A percentile compares a stretch with the other conserved stretches of the same genome.
phyloP scores from a whole-genome alignment of 169 alveolate species.

The Cryptosporidium muris region DNA sequence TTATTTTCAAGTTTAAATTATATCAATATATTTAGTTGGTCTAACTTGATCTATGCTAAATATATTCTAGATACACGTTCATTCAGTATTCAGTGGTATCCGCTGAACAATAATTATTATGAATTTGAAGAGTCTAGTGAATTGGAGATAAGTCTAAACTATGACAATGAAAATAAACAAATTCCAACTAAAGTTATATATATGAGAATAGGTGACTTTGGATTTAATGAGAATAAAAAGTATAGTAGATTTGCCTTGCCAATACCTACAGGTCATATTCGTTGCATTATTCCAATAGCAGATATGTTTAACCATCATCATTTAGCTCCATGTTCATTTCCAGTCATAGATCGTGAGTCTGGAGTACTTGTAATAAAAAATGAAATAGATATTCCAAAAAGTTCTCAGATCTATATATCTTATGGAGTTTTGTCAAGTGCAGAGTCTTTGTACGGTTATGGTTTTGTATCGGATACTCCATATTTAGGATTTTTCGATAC shows the following conservation, averaged over 20 bases:
- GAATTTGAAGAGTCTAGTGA: neutral
- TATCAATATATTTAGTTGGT: conserved; percentile 39
- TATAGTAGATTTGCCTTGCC: conserved; percentile 12
- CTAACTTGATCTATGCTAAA: conserved; percentile 12
- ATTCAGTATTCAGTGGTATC: conserved; percentile 62
- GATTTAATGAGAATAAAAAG: neutral
- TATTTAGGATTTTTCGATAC: conserved; percentile 43
- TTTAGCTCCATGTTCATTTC: conserved; percentile 62
- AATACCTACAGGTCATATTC: conserved; percentile 40
- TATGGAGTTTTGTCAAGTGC: conserved; percentile 43
- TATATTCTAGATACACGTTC: conserved; percentile 59
- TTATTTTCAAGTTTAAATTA: conserved; percentile 35
- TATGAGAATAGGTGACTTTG: conserved; percentile 29
- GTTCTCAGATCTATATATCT: conserved; percentile 28
- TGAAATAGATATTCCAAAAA: conserved; percentile 34
- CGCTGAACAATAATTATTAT: conserved; percentile 16
- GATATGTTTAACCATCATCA: conserved; percentile 65
- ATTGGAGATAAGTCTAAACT: neutral
- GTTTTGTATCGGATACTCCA: conserved; percentile 53
- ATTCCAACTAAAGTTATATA: conserved; percentile 2
- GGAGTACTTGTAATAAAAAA: conserved; percentile 14
- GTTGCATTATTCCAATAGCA: conserved; percentile 51
- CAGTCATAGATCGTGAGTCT: conserved; percentile 19
- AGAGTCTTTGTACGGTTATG: conserved; percentile 54
- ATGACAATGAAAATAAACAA: neutral